Evolutionary conservation across 305 asterid genomes (phyloP).

Genomic region (Plantago rigida): DNA sequence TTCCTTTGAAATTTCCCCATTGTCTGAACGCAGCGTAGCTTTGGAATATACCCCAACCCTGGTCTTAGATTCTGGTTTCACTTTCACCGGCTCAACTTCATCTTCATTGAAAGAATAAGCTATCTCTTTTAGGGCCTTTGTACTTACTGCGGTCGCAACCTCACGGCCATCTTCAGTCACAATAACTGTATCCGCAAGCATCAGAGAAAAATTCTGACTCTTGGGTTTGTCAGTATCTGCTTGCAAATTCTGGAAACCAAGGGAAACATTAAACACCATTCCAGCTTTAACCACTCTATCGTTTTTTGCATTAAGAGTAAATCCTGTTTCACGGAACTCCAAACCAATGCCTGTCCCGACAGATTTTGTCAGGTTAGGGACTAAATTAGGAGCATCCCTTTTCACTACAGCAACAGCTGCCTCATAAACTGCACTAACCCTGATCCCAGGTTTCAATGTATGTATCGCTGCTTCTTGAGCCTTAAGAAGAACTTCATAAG

Average conservation of each 20-base stretch:
- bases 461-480: constrained; percentile 68
- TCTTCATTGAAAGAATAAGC: constrained; percentile 51
- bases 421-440: constrained; percentile 41
- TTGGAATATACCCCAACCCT: constrained; percentile 35
- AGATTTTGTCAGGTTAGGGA: constrained; percentile 48
- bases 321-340: constrained; percentile 69
- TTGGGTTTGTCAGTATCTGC: constrained; percentile 37
- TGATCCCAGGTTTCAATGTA: constrained; percentile 58
- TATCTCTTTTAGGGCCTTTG: constrained; percentile 46
- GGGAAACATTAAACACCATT: constrained; percentile 61
- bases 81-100: constrained; percentile 38
- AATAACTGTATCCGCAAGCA: constrained; percentile 62
- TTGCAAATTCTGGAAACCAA: constrained; percentile 62
- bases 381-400: constrained; percentile 56
- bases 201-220: constrained; percentile 40
- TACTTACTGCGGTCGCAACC: constrained; percentile 40
- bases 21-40: constrained; percentile 63
- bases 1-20: constrained; percentile 57
- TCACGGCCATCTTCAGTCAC: constrained; percentile 36
- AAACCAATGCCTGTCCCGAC: constrained; percentile 80
- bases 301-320: constrained; percentile 48
- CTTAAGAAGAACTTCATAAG: constrained; percentile 61
- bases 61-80: constrained; percentile 27
- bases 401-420: constrained; percentile 53
- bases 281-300: constrained; percentile 49